A percentile compares a stretch with the other conserved stretches of the same genome.
Evolutionary conservation across 371 early-diverging fungal species (phyloP).

Genomic region (Lichtheimia corymbifera): DNA sequence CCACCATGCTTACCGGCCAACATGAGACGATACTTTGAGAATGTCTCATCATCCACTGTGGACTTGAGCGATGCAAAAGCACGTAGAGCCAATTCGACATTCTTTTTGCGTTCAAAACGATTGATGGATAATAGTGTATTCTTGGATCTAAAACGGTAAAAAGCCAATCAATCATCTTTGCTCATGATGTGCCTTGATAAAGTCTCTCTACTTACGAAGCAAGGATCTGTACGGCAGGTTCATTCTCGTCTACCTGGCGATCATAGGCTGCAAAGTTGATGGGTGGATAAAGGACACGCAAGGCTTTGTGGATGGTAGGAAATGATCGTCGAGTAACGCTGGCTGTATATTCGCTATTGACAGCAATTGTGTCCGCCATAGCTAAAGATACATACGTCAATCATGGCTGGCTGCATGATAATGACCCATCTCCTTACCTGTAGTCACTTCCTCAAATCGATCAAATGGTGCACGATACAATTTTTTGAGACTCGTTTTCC

Average conservation of each 20-base stretch:
- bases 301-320: constrained; percentile 53
- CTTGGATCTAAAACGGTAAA: constrained; percentile 24
- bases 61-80: constrained; percentile 64
- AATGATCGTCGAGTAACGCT: constrained; percentile 76
- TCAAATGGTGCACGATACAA: constrained; percentile 87
- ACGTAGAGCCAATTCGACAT: constrained; percentile 80
- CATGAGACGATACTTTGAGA: constrained; percentile 59
- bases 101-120: constrained; percentile 95
- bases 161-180: neutral
- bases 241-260: constrained; percentile 50
- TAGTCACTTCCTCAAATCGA: constrained; percentile 82
- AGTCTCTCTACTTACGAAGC: constrained; percentile 39
- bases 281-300: constrained; percentile 86
- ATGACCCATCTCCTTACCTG: constrained; percentile 44
- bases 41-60: constrained; percentile 25
- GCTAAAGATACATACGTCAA: neutral
- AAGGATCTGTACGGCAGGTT: constrained; percentile 57
- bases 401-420: neutral
- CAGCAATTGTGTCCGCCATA: constrained; percentile 80
- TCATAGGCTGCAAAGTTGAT: constrained; percentile 77
- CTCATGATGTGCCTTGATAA: neutral
- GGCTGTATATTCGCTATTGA: constrained; percentile 91
- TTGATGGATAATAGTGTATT: constrained; percentile 78
- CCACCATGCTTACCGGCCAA: constrained; percentile 47
- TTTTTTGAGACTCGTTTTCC: constrained; percentile 63